Base-by-base conservation (phyloP, 2,329 filamentous ascomycete species). In the Metarhizium brunneum region DNA sequence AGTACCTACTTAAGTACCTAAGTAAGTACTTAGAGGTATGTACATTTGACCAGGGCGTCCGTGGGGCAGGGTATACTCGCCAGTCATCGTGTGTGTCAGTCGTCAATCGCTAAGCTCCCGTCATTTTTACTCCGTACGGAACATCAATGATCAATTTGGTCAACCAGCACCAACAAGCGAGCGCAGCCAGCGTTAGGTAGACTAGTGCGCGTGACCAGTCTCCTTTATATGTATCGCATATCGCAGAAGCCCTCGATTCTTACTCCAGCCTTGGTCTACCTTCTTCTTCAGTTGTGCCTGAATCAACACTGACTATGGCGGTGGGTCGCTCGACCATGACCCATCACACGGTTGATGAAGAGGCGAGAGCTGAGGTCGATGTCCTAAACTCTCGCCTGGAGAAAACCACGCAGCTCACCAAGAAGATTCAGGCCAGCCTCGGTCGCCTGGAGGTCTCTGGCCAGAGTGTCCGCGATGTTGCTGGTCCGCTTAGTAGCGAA, bases 371-470 rank as follows among this genome's bases (percentile, higher is more conserved):
- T 49, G 84, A 87, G 68, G 84, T 88, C 54, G 84, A 88, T 61
- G 84, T 87, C 35, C 75, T 88, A 50, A 86, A 85, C 63, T 87
- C 84, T 54, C 78, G 84, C 43, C 83, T 97, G 59, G 90, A 95
- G 64, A 97, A 96, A 80, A 95, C 95, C 63, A 87, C 91, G 58
- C 84, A 90, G 66, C 81, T 97, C 68, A 96, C 91, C 36, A 96
- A 94, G 76, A 96, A 95, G 77, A 96, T 99, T 55, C 88, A 95
- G 71, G 87, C 88, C 32, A 95, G 90, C 53, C 80, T 96, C 62
- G 82, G 84, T 42, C 83, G 92, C 55, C 78, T 99, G 38, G 91
- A 97, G 64, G 84, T 86, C 42, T 95, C 90, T 54, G 94, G 92
- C 18, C 90, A 91, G 72, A 92, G 88, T 58, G 91, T 97, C 20